Evolutionary conservation across 331 rosid species (phyloP), one percentile per base, ranked within the genome.

Genomic region (Stylosanthes scabra): DNA sequence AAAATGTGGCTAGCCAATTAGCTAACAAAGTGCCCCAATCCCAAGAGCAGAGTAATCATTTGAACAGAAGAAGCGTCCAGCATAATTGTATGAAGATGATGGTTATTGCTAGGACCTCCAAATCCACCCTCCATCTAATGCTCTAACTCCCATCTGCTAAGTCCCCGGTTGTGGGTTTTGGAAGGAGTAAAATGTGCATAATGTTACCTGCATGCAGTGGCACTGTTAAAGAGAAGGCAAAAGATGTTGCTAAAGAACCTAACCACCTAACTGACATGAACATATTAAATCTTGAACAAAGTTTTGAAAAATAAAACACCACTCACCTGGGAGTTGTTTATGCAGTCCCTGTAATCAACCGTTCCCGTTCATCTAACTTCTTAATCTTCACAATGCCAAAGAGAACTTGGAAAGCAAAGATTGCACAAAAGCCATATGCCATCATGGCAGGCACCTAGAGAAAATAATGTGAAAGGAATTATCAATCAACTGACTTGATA

Each of bases 321-420:
- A 64, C 59, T 75, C 59, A 87, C 96, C 86, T 73, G 75, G 68
- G 68, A 63, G 76, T 63, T 59, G 72, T 34, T 84, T 80, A 93
- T 63, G 97, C 94, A 46, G 94, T 91, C 78, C 98, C 96, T 50
- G 96, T 88, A 82, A 93, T 86, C 86, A 93, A 82, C 72, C 82
- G 77, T 72, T 93, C 98, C 69, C 82, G 83, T 73, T 91, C 98
- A 78, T 93, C 98, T 58, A 93, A 72, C 82, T 83, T 91, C 83
- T 81, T 93, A 41, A 91, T 94, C 88, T 91, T 91, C 61, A 93
- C 63, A 79, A 93, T 77, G 83, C 98, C 97, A 50, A 93, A 39
- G 77, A 93, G 91, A 74, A 93, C 94, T 87, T 91, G 96, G 60
- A 93, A 65, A 49, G 90, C 85, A 54, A 93, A 93, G 81, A 91